Conservation (phyloP, 768 basidiomycete genomes). For the Suillus brevipes region DNA sequence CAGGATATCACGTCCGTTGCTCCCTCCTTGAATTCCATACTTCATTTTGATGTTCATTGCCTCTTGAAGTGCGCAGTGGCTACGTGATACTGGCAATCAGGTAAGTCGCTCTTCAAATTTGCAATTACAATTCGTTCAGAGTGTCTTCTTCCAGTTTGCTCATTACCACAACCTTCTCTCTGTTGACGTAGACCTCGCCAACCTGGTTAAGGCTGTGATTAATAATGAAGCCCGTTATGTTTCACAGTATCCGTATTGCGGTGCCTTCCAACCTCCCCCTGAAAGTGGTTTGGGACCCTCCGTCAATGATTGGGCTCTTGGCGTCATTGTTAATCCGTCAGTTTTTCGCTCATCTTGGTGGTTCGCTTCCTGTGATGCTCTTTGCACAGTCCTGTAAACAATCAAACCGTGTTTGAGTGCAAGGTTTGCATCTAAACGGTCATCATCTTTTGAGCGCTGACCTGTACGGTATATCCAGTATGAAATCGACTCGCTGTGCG, state of each 20-base stretch:
- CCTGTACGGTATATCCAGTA: conserved; percentile 44
- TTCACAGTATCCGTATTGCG: conserved; percentile 73
- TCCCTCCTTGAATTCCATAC: conserved; percentile 5
- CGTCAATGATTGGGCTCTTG: conserved; percentile 68
- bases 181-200: conserved; percentile 56
- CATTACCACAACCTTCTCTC: conserved; percentile 64
- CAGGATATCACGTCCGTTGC: conserved; percentile 71
- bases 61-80: conserved; percentile 69
- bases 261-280: conserved; percentile 78
- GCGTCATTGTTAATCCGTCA: conserved; percentile 74
- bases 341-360: conserved; percentile 21
- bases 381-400: conserved; percentile 57
- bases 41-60: conserved; percentile 11
- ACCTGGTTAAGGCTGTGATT: conserved; percentile 76
- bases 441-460: neutral
- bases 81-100: conserved; percentile 81
- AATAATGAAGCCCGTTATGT: conserved; percentile 79
- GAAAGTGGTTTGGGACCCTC: conserved; percentile 67
- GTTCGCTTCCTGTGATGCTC: neutral
- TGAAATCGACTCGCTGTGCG: conserved; percentile 77
- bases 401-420: conserved; percentile 77
- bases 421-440: conserved; percentile 46
- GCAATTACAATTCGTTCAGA: conserved; percentile 2
- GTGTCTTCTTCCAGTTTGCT: conserved; percentile 51
- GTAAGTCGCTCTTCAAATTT: conserved; percentile 32